Evolutionary conservation across 2,329 filamentous ascomycete genomes (phyloP), one percentile per base, ranked within the genome.

Genomic region (Hymenotorrendiella dingleyae): DNA sequence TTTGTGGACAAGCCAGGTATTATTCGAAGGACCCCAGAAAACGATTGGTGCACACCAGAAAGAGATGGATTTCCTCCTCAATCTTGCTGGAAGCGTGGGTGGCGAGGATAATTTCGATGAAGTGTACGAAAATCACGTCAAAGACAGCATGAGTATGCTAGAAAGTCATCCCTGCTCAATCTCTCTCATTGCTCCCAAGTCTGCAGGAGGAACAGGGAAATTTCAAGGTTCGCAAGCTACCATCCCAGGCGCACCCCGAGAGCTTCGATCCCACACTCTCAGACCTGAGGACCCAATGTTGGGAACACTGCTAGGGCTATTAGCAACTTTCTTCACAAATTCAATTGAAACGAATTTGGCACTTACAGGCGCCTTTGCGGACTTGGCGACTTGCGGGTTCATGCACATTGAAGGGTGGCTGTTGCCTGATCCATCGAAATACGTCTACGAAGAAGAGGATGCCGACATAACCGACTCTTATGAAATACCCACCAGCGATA

Each of bases 401-500:
- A 83, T 95, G 58, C 80, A 82, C 16, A 73, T 96, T 10, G 88
- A 96, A 58, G 85, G 86, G n/a, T 98, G 93, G 91, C 69, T 97
- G 22, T 70, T 91, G 5, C 81, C 87, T 12, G 79, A 83, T 40
- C 84, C 86, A 4, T 70, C 67, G n/a, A 72, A 69, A 46, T 85
- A 81, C 56, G 66, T 68, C 5, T 85, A 77, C 45, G 68, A 70
- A 7, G 71, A 73, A 11, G 64, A 69, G 22, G 50, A 68, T 17
- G 50, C 49, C 17, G 64, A 67, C 23, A 48, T 69, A 8, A 70
- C 58, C 3, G 70, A 68, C 6, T 63, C 64, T 8, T 57, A 42
- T 23, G 30, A 46, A 6, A 38, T 46, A 6, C 28, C 37, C 20
- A 33, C 50, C 10, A 48, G 44, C 17, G 54, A 59, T 42, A 26